Conservation (phyloP, 371 early-diverging fungal species). For the Smittium culicis region DNA sequence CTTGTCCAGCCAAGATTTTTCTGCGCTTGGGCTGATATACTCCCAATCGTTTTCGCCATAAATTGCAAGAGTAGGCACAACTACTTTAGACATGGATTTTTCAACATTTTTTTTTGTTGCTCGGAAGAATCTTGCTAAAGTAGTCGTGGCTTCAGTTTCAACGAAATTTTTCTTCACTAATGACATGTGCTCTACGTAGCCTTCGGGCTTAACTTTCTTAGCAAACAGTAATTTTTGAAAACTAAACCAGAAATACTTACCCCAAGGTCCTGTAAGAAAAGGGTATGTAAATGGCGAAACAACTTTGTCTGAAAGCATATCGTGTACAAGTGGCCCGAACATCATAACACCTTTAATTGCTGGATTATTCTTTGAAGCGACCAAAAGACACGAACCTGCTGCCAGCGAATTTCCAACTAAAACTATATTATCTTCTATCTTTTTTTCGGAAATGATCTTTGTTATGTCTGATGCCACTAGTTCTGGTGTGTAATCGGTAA, state of each 20-base stretch:
- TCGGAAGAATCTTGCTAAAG: not conserved
- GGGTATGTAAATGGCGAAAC: not conserved
- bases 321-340: not conserved
- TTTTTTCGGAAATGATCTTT: not conserved
- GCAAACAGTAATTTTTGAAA: not conserved
- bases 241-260: not conserved
- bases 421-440: not conserved
- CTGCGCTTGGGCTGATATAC: not conserved
- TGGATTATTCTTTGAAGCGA: not conserved
- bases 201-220: not conserved
- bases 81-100: not conserved
- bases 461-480: not conserved
- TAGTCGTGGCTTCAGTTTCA: not conserved
- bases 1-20: not conserved
- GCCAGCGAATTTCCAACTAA: not conserved
- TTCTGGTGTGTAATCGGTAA: not conserved
- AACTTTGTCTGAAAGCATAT: not conserved
- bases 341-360: not conserved
- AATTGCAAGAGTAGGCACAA: not conserved
- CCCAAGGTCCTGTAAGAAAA: not conserved
- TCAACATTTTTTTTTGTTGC: not conserved
- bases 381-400: not conserved
- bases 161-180: not conserved
- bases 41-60: not conserved
- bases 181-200: not conserved